Evolutionary conservation across 345 rosid genomes (phyloP).

Genomic region (Hirschfeldia incana): DNA sequence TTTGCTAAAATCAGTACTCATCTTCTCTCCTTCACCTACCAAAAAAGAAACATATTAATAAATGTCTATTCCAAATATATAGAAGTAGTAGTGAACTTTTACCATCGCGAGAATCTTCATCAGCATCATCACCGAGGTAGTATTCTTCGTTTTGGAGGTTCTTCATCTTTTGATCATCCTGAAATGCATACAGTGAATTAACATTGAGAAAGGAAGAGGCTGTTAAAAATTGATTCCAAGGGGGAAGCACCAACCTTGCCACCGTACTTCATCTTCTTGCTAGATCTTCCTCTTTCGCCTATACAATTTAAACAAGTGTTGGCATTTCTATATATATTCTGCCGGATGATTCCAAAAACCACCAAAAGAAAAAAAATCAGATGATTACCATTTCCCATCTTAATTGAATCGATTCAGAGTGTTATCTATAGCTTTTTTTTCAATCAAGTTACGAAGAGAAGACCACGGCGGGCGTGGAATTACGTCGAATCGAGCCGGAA

Average conservation of each 20-base stretch:
- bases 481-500: not conserved
- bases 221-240: not conserved
- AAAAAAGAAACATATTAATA: conserved; percentile 8
- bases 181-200: not conserved
- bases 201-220: not conserved
- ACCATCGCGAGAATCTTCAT: conserved; percentile 77
- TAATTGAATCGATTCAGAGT: conserved; percentile 24
- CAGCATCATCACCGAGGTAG: conserved; percentile 54
- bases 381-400: conserved; percentile 35
- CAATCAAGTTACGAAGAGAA: conserved; percentile 1
- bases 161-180: conserved; percentile 36
- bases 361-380: not conserved
- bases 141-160: conserved; percentile 51
- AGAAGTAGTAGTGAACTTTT: conserved; percentile 19
- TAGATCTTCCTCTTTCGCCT: conserved; percentile 79
- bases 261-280: conserved; percentile 61
- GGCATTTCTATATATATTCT: not conserved
- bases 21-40: conserved; percentile 56
- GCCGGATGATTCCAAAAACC: conserved; percentile 8
- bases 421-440: not conserved
- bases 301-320: conserved; percentile 18
- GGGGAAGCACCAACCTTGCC: conserved; percentile 49
- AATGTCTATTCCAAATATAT: not conserved
- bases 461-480: not conserved
- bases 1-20: conserved; percentile 69